phyloP scores from a whole-genome alignment of 768 basidiomycete species.

The Phylloporus sp. region DNA sequence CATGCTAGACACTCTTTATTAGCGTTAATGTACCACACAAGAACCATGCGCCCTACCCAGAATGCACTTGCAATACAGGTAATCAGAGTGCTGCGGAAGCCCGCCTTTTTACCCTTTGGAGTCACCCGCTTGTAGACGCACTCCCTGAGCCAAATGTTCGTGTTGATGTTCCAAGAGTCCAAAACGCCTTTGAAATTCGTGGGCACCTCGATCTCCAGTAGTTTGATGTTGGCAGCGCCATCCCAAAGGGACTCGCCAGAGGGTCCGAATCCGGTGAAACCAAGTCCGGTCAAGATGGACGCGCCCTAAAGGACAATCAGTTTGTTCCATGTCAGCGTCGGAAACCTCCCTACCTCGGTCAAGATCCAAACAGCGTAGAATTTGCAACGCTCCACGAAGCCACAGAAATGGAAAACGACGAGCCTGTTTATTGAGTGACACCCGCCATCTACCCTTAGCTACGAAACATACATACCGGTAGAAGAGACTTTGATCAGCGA shows the following conservation, averaged over 20 bases:
- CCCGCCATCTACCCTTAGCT: not conserved
- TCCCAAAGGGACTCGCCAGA: conserved; percentile 76
- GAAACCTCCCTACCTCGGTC: conserved; percentile 61
- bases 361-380: conserved; percentile 96
- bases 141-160: conserved; percentile 94
- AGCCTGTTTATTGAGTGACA: conserved; percentile 40
- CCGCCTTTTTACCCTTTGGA: conserved; percentile 89
- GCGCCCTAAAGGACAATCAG: conserved; percentile 58
- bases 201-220: conserved; percentile 75
- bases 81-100: conserved; percentile 83
- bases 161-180: conserved; percentile 96
- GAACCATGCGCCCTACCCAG: conserved; percentile 27
- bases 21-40: not conserved
- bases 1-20: conserved; percentile 56
- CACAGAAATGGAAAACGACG: conserved; percentile 63
- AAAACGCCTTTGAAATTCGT: conserved; percentile 86
- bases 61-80: conserved; percentile 39
- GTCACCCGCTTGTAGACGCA: conserved; percentile 97
- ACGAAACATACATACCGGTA: conserved; percentile 34
- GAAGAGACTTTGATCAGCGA: conserved; percentile 41
- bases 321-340: not conserved
- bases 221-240: conserved; percentile 83
- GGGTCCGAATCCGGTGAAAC: conserved; percentile 78
- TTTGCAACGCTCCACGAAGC: conserved; percentile 80
- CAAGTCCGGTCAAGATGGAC: conserved; percentile 87